phyloP scores from a whole-genome alignment of 495 filamentous ascomycete species.

The Penicillium alfredii region DNA sequence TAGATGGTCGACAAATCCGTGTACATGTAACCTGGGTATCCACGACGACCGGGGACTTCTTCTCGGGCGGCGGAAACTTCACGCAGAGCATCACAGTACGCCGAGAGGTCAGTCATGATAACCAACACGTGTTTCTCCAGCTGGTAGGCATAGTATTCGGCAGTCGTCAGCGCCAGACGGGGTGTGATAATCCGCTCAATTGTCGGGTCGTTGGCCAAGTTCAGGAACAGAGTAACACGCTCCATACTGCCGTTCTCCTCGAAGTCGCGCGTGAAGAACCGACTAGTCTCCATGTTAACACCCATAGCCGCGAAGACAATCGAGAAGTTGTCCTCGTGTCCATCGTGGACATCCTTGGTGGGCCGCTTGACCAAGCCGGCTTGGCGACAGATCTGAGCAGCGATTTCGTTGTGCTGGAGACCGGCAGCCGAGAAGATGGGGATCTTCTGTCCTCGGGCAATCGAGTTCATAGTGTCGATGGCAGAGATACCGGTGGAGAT shows the following conservation, averaged over 20 bases:
- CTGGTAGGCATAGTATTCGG: slow-evolving; percentile 99
- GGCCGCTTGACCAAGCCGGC: slow-evolving; percentile 83
- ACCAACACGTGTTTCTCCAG: slow-evolving; percentile 99
- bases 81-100: slow-evolving; percentile 97
- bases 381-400: slow-evolving; percentile 95
- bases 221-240: slow-evolving; percentile 93
- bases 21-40: slow-evolving; percentile 99
- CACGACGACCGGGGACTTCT: slow-evolving; percentile 98
- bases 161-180: slow-evolving; percentile 94
- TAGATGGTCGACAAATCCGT: slow-evolving; percentile 99
- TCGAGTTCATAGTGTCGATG: slow-evolving; percentile 99
- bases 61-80: slow-evolving; percentile 97
- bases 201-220: slow-evolving; percentile 97
- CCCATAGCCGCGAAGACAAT: slow-evolving; percentile 99
- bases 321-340: slow-evolving; percentile 97
- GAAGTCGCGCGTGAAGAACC: slow-evolving; percentile 98
- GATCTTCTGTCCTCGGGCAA: slow-evolving; percentile 99
- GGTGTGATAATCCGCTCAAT: slow-evolving; percentile 99
- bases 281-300: slow-evolving; percentile 98
- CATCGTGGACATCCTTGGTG: slow-evolving; percentile 93
- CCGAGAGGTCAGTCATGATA: slow-evolving; percentile 95
- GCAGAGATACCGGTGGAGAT: slow-evolving; percentile 99
- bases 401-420: slow-evolving; percentile 98
- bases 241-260: slow-evolving; percentile 99
- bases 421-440: slow-evolving; percentile 98